Percentiles rank a stretch among this genome's conserved stretches.
phyloP scores from a whole-genome alignment of 306 rosid species.

The Cicer arietinum region DNA sequence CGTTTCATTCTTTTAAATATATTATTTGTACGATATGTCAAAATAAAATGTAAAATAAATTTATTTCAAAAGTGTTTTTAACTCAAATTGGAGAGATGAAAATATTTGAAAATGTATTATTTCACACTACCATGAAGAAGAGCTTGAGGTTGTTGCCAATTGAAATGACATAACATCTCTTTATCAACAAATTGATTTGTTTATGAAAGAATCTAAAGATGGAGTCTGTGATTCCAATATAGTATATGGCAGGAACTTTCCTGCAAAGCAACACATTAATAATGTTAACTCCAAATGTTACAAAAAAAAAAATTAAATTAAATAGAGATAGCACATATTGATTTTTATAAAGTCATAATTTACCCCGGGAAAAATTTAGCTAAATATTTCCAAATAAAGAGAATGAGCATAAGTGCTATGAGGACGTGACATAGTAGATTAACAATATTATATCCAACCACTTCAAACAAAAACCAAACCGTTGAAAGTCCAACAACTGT shows the following conservation, averaged over 20 bases:
- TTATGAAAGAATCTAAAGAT: conserved; percentile 41
- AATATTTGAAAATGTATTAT: conserved; percentile 8
- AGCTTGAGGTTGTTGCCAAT: conserved; percentile 58
- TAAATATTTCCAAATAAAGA: conserved; percentile 57
- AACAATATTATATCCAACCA: conserved; percentile 61
- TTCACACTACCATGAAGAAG: conserved; percentile 59
- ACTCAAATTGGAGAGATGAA: not conserved
- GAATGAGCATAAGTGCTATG: conserved; percentile 57
- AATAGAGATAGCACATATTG: not conserved
- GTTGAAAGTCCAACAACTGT: conserved; percentile 52
- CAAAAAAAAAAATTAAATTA: not conserved
- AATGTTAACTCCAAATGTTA: not conserved
- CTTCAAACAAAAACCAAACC: conserved; percentile 69
- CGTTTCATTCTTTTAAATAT: no score
- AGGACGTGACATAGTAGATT: conserved; percentile 60
- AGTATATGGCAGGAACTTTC: conserved; percentile 48
- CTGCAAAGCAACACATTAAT: conserved; percentile 38
- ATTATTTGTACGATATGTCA: no score
- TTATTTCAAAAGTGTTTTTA: no score
- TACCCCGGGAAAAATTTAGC: conserved; percentile 62
- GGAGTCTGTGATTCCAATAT: conserved; percentile 54
- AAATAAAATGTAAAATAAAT: no score
- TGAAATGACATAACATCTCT: conserved; percentile 54
- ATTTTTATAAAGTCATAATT: not conserved
- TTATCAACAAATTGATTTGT: conserved; percentile 50